Base-by-base conservation (phyloP, 1,284 basidiomycete genomes). In the Rhodofomes roseus region DNA sequence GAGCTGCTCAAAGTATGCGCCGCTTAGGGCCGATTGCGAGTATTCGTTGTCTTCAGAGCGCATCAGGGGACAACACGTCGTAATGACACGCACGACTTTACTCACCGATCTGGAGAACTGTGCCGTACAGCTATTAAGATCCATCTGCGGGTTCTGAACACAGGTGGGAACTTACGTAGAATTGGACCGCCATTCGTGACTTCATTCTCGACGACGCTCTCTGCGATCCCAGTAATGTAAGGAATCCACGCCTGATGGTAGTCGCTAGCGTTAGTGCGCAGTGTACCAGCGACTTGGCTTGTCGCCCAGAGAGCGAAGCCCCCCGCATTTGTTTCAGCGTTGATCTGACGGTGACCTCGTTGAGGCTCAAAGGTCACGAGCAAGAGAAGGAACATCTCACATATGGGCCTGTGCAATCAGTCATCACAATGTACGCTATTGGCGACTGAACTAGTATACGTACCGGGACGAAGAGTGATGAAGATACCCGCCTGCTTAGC, bases 291-390 rank as follows among this genome's bases (percentile, higher is more conserved):
- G 16, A 90, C 82, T 65, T 87, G 81, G 12, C 84, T 80, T 1
- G 88, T 90, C 16, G 83, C 78, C 92, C 91, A 93, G 61, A 90
- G 88, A 0, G 90, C 82, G 61, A 92, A 84, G 1, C 91, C 91
- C 22, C 91, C 91, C 1, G 88, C 90, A 1, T 87, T 87, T 0
- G 89, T 91, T 71, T 94, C 92, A 0, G 89, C 89, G 63, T 90
- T 91, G 75, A 92, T 92, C 70, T 92, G 87, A 0, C n/a, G 51
- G 14, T n/a, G n/a, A n/a, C n/a, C n/a, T 12, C 29, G 1, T 43
- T 22, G 59, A 25, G 2, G 7, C 11, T 14, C 4, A 4, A 3
- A 7, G 6, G 14, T 23, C 51, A 54, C 2, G 22, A 37, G 51
- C 22, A 8, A 20, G 4, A 7, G 20, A 8, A 14, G 2, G 3